These are phyloP conservation scores for Juncus effusus DNA, from an alignment of 176 grass and related monocot species.

Conservation along the genomic window DNA sequence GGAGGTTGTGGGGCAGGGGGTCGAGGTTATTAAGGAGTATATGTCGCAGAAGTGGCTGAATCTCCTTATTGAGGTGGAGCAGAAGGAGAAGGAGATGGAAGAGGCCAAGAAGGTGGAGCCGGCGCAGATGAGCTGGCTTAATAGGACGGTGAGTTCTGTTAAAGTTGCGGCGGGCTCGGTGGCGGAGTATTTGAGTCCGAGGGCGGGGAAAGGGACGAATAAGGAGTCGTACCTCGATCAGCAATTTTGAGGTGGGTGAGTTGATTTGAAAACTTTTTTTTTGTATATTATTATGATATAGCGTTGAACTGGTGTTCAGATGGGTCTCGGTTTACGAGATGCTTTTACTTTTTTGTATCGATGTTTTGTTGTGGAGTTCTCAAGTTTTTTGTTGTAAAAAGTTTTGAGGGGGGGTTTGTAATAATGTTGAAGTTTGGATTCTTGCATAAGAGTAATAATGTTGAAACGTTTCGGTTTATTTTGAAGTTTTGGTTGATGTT, in stretches of 20 bases:
- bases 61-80: slow-evolving; percentile 45
- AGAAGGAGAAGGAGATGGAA: slow-evolving; percentile 47
- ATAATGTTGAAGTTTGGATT: too few species aligned
- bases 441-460: too few species aligned
- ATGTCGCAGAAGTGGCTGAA: slow-evolving; percentile 55
- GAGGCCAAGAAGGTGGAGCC: slow-evolving; percentile 27
- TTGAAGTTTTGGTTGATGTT: too few species aligned
- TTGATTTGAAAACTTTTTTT: too few species aligned
- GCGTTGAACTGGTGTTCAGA: too few species aligned
- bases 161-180: slow-evolving; percentile 58
- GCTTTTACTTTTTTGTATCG: too few species aligned
- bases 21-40: slow-evolving; percentile 45
- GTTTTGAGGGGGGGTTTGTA: too few species aligned
- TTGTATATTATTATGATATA: too few species aligned
- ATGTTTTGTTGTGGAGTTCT: too few species aligned
- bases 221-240: slow-evolving; percentile 63
- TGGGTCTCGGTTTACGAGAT: too few species aligned
- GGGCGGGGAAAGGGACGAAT: slow-evolving; percentile 28
- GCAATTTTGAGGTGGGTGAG: slow-evolving; percentile 34
- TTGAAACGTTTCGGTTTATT: too few species aligned
- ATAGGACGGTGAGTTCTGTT: slow-evolving; percentile 55
- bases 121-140: slow-evolving; percentile 54
- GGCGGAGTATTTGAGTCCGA: slow-evolving; percentile 39
- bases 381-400: too few species aligned
- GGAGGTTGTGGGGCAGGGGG: slow-evolving; percentile 45